Conservation (phyloP, 1,284 basidiomycete species). For the Cryptococcus wingfieldii region DNA sequence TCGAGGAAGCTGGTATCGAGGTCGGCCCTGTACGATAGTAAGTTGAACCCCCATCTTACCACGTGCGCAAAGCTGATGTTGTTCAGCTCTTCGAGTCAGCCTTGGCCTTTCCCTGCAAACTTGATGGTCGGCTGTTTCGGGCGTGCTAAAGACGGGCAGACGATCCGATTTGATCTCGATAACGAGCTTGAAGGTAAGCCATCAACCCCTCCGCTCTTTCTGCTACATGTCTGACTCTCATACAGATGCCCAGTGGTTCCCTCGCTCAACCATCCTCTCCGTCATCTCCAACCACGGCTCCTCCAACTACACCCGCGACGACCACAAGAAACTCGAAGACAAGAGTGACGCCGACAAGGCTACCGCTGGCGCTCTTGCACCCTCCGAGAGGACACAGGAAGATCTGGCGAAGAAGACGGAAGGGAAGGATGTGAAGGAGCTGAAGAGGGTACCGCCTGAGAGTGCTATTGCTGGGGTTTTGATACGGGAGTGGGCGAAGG, state of each 20-base stretch:
- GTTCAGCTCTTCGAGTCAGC: constrained; percentile 45
- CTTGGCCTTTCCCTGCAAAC: constrained; percentile 76
- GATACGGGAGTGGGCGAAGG: constrained; percentile 63
- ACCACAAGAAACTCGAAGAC: constrained; percentile 57
- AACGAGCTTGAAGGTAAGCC: constrained; percentile 82
- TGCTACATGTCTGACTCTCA: not conserved
- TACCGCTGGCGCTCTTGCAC: constrained; percentile 36
- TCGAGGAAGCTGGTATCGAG: constrained; percentile 88
- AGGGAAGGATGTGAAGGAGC: constrained; percentile 36
- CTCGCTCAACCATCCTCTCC: constrained; percentile 62
- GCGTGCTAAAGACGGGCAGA: constrained; percentile 63
- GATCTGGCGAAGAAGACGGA: constrained; percentile 12
- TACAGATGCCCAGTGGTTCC: constrained; percentile 83
- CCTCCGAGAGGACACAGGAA: constrained; percentile 37
- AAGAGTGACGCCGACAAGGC: constrained; percentile 22
- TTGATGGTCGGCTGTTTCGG: constrained; percentile 85
- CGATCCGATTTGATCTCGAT: constrained; percentile 81
- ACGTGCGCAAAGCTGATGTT: not conserved
- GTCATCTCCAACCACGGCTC: constrained; percentile 60
- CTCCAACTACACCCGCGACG: constrained; percentile 56
- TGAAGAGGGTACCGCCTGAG: constrained; percentile 63
- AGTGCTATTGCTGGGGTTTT: constrained; percentile 69
- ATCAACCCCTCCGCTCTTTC: not conserved
- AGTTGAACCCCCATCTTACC: constrained; percentile 10
- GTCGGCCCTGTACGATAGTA: constrained; percentile 84